Base-by-base conservation (phyloP, 2,329 filamentous ascomycete species). In the Pseudogymnoascus sp. region DNA sequence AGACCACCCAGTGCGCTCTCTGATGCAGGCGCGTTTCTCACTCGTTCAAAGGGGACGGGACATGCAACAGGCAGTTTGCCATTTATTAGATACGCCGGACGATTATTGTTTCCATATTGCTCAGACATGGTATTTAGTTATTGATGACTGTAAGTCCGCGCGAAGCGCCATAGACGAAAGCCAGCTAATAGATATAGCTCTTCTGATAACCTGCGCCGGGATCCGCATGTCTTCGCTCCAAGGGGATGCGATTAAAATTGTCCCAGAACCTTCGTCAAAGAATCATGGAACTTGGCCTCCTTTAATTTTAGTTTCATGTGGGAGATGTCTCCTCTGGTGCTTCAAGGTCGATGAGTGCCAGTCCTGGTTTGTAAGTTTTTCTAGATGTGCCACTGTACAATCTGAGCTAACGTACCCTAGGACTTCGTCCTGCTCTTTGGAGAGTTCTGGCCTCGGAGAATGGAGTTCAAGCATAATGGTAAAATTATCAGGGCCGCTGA, bases 121-220 rank as follows among this genome's bases (percentile, higher is more conserved):
- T 0, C 80, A 82, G 66, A 63, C 80, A 8, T 82, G 80, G 80
- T 78, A 75, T 64, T 66, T 82, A 4, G 70, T 80, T 6, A 64
- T 82, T 1, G 76, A 77, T 42, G 76, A 79, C 50, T 74, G 78
- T 80, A 69, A 67, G 75, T 64, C 59, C 6, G 8, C 16, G 6
- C 21, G 21, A 6, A 37, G 7, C 4, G 14, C 14, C 11, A 56
- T 21, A 14, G 29, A 21, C 11, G n/a, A 21, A 37, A 24, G 10
- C 3, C 38, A 50, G 31, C 64, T 62, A 61, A 63, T 29, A 14
- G 33, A 29, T 37, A 37, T 4, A 67, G 67, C 67, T 6, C 67
- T 79, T 2, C 70, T 80, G 3, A 71, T 80, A 3, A 80, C 79
- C 1, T 81, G 77, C 59, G 74, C 77, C 16, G 71, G 71, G 6